Percentiles rank a stretch among this genome's conserved stretches.
Conservation (phyloP, 805 yeast species). For the Yarrowia sp. region DNA sequence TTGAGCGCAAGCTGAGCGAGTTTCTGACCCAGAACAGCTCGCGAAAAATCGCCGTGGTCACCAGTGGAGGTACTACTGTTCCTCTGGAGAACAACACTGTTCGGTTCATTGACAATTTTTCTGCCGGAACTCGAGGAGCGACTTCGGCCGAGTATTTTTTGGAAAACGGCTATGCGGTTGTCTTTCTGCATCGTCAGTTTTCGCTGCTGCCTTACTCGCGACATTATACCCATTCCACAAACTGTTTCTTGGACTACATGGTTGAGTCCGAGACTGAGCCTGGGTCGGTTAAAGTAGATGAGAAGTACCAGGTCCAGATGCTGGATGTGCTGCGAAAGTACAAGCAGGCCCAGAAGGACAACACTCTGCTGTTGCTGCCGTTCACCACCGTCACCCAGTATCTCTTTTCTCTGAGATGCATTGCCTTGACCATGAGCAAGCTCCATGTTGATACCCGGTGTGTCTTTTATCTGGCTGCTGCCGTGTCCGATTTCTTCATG, state of each 20-base stretch:
- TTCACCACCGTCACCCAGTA: constrained; percentile 96
- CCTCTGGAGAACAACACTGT: constrained; percentile 97
- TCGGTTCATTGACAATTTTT: constrained; percentile 92
- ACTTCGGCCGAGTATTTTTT: constrained; percentile 91
- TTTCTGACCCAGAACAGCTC: constrained; percentile 59
- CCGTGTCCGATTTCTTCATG: constrained; percentile 94
- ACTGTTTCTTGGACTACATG: constrained; percentile 86
- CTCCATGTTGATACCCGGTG: constrained; percentile 51
- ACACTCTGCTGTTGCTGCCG: constrained; percentile 72
- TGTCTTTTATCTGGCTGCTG: constrained; percentile 91
- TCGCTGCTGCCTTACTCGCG: constrained; percentile 92
- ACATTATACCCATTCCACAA: constrained; percentile 79
- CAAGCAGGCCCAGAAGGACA: constrained; percentile 56
- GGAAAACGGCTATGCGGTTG: constrained; percentile 86
- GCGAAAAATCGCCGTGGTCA: constrained; percentile 75
- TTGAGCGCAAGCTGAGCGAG: constrained; percentile 61
- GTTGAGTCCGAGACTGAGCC: constrained; percentile 52
- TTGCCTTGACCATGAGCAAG: constrained; percentile 65
- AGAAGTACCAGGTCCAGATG: constrained; percentile 68
- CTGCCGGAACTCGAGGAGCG: constrained; percentile 98
- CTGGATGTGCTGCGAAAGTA: constrained; percentile 62
- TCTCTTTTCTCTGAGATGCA: constrained; percentile 75
- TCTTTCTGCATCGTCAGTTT: constrained; percentile 90
- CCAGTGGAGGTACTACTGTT: constrained; percentile 97
- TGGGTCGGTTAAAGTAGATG: constrained; percentile 62